Percentiles rank a stretch among this genome's conserved stretches.
phyloP scores from a whole-genome alignment of 768 basidiomycete species.

The Thelephora ganbajun region DNA sequence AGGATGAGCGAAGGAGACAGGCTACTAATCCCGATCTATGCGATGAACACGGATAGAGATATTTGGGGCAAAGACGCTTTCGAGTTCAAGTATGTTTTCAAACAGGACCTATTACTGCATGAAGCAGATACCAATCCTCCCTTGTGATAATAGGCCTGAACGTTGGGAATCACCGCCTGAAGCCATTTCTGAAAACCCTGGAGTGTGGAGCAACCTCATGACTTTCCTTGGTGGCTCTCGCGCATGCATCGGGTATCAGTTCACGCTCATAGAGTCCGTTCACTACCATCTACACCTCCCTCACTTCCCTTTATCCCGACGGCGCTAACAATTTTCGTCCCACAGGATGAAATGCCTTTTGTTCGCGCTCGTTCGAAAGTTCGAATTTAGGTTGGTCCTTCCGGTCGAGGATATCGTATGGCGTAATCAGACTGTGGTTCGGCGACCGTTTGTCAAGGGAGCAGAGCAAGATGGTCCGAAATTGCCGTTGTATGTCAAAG shows the following conservation, averaged over 20 bases:
- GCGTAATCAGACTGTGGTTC: slow-evolving; percentile 8
- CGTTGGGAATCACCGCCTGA: slow-evolving; percentile 41
- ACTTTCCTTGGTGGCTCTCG: slow-evolving; percentile 53
- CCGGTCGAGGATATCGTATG: slow-evolving; percentile 11
- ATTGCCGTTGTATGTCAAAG: slow-evolving; percentile 14
- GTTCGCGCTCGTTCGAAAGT: slow-evolving; percentile 17
- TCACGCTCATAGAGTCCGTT: slow-evolving; percentile 44
- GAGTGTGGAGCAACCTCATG: slow-evolving; percentile 44
- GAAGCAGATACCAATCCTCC: no score
- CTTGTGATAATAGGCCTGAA: slow-evolving; percentile 35
- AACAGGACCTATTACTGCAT: no score
- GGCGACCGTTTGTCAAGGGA: slow-evolving; percentile 11
- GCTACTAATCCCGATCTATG: slow-evolving; percentile 18
- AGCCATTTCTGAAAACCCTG: slow-evolving; percentile 31
- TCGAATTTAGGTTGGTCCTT: slow-evolving; percentile 18
- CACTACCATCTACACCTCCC: not conserved
- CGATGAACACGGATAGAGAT: slow-evolving; percentile 16
- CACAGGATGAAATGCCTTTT: slow-evolving; percentile 20
- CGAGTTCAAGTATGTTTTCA: slow-evolving; percentile 14
- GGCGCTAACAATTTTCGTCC: not conserved
- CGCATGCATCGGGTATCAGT: slow-evolving; percentile 55
- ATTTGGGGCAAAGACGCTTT: slow-evolving; percentile 26
- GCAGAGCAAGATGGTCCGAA: slow-evolving; percentile 9
- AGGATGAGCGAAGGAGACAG: slow-evolving; percentile 12
- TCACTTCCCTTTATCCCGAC: no score